Base-by-base conservation (phyloP, 345 rosid species). In the Rhodamnia argentea region DNA sequence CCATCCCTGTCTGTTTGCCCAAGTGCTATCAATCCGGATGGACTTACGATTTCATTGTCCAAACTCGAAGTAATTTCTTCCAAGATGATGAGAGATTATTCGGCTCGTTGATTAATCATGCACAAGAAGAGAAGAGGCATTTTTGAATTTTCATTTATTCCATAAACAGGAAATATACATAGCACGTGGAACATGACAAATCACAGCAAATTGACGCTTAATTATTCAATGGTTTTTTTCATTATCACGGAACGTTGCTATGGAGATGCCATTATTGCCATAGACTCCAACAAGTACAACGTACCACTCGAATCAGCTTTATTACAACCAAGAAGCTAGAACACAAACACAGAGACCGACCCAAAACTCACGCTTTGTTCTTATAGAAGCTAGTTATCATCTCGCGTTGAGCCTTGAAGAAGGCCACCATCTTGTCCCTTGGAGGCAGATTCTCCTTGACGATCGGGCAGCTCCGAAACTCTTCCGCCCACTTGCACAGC, bases 391-490 rank as follows among this genome's bases (percentile, higher is more conserved):
- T 29, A 3, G 42, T 62, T 62, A 62, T 15, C 75, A 62, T 20
- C 29, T 40, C 59, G 50, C 26, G 10, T 15, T 83, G 87, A 83
- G 86, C 23, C 52, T 82, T 87, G 26, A 90, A 59, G 84, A 20
- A 18, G 74, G 83, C 90, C 52, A 89, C 2, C 12, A 92, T 32
- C 83, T 88, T 86, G 32, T 92, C 89, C 82, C 88, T 91, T 2
- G 88, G 87, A 4, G 94, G 95, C 64, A 95, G 88, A 54, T 53
- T 86, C 86, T 94, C 90, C 89, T 91, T 91, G 64, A 92, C 50
- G 53, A 84, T 9, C 16, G 10, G 44, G 87, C 85, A 87, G 42
- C 82, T 86, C 10, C 57, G 70, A 54, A 87, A 93, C 54, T 90
- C 85, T 5, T 87, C 84, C 37, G 83, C 87, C 95, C 97, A 93